Conservation (phyloP, 352 stramenopile genomes). For the Paralagenidium karlingii region DNA sequence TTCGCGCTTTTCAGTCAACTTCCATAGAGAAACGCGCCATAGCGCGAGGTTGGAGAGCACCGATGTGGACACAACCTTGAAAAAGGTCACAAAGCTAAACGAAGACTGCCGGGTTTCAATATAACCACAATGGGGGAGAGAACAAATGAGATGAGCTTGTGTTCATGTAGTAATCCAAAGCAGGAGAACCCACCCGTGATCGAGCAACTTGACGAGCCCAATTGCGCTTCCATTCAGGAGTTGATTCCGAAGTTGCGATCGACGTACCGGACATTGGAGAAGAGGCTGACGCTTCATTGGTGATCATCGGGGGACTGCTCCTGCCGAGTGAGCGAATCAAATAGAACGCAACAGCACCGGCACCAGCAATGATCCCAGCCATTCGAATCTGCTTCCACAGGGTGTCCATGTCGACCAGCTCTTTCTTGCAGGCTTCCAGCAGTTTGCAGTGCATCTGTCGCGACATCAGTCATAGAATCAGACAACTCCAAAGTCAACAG, state of each 20-base stretch:
- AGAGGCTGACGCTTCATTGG: slow-evolving; percentile 2
- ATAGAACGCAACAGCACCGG: slow-evolving; percentile 60
- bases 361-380: slow-evolving; percentile 32
- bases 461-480: not conserved
- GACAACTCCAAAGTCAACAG: not conserved
- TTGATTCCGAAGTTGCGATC: not conserved
- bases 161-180: too few relatives aligned
- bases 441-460: slow-evolving; percentile 62
- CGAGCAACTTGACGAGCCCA: slow-evolving; percentile 67
- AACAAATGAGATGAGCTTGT: too few relatives aligned
- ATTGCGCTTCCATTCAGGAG: slow-evolving; percentile 45
- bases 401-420: slow-evolving; percentile 54
- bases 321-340: slow-evolving; percentile 56
- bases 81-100: slow-evolving; percentile 57
- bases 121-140: not conserved
- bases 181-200: slow-evolving; percentile 8
- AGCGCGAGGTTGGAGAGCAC: slow-evolving; percentile 48
- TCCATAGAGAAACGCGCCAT: slow-evolving; percentile 53
- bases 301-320: slow-evolving; percentile 6
- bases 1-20: slow-evolving; percentile 52
- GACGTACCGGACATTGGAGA: slow-evolving; percentile 1
- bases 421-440: slow-evolving; percentile 59
- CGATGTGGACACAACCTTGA: slow-evolving; percentile 59
- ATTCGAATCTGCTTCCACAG: slow-evolving; percentile 72
- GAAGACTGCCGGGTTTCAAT: slow-evolving; percentile 19